phyloP scores from a whole-genome alignment of 208 protist species.

The Leishmania major region DNA sequence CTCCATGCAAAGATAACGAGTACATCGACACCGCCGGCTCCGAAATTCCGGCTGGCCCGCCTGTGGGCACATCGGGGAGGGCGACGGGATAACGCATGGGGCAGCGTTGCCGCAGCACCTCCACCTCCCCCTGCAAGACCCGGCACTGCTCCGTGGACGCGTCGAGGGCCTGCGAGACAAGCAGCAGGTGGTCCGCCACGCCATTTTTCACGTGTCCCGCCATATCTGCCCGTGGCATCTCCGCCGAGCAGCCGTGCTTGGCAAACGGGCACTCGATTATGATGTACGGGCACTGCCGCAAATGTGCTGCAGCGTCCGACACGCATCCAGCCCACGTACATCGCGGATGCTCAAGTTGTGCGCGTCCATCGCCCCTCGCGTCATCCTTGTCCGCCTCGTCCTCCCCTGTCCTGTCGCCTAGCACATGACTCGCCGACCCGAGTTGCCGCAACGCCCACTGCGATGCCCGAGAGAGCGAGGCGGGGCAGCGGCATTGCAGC shows the following conservation, averaged over 20 bases:
- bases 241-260: slow-evolving; percentile 33
- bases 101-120: slow-evolving; percentile 36
- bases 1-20: slow-evolving; percentile 3
- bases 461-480: not conserved
- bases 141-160: slow-evolving; percentile 18
- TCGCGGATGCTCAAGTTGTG: not conserved
- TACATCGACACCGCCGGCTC: not conserved
- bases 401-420: not conserved
- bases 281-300: slow-evolving; percentile 29
- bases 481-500: slow-evolving; percentile 10
- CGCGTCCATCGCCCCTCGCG: not conserved
- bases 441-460: slow-evolving; percentile 7
- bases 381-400: not conserved
- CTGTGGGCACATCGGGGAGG: not conserved
- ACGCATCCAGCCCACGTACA: slow-evolving; percentile 39
- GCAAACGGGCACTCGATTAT: slow-evolving; percentile 37
- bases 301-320: slow-evolving; percentile 26
- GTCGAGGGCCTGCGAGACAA: slow-evolving; percentile 24
- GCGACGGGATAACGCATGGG: not conserved
- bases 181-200: slow-evolving; percentile 26
- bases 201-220: slow-evolving; percentile 21
- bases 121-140: slow-evolving; percentile 41
- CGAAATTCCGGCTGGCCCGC: not conserved
- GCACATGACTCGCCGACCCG: not conserved
- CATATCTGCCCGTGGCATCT: slow-evolving; percentile 22